Percentiles rank a stretch among this genome's conserved stretches.
These are phyloP conservation scores for Myochromella boudieri DNA, from an alignment of 768 basidiomycete genomes.

Conservation along the genomic window DNA sequence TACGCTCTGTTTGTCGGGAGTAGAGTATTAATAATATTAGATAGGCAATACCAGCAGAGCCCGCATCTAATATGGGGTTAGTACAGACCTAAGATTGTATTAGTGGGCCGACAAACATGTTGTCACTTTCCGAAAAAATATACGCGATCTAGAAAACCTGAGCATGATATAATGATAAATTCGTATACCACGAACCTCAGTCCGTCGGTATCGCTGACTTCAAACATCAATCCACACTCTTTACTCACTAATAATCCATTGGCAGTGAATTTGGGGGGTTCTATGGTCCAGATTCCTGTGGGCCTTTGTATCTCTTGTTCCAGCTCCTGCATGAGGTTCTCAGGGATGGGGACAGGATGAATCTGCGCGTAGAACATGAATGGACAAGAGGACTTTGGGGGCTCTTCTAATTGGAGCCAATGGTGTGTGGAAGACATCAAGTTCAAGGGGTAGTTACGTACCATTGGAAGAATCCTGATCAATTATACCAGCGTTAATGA, in stretches of 20 bases:
- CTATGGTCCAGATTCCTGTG: constrained; percentile 64
- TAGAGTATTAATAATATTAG: constrained; percentile 65
- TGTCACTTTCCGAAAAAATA: constrained; percentile 75
- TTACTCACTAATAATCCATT: constrained; percentile 73
- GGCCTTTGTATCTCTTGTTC: constrained; percentile 76
- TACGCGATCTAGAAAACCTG: constrained; percentile 40
- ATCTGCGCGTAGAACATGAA: constrained; percentile 71
- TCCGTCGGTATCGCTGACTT: constrained; percentile 64
- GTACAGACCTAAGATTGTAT: neutral
- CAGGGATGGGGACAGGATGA: constrained; percentile 50
- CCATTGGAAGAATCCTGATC: constrained; percentile 49
- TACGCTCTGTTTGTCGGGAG: constrained; percentile 71
- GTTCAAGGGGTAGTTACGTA: constrained; percentile 11
- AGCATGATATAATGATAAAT: constrained; percentile 1
- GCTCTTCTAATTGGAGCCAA: constrained; percentile 37
- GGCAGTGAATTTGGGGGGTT: constrained; percentile 54
- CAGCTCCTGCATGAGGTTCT: constrained; percentile 60
- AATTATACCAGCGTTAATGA: constrained; percentile 64
- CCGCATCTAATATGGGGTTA: constrained; percentile 56
- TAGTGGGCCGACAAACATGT: constrained; percentile 42
- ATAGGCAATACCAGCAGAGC: constrained; percentile 65
- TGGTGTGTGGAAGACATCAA: neutral
- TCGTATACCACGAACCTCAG: constrained; percentile 48
- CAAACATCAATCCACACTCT: constrained; percentile 77
- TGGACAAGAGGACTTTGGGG: constrained; percentile 53